These are phyloP conservation scores for Pichia sp. DNA, from an alignment of 1,139 yeast species.

Conservation along the genomic window DNA sequence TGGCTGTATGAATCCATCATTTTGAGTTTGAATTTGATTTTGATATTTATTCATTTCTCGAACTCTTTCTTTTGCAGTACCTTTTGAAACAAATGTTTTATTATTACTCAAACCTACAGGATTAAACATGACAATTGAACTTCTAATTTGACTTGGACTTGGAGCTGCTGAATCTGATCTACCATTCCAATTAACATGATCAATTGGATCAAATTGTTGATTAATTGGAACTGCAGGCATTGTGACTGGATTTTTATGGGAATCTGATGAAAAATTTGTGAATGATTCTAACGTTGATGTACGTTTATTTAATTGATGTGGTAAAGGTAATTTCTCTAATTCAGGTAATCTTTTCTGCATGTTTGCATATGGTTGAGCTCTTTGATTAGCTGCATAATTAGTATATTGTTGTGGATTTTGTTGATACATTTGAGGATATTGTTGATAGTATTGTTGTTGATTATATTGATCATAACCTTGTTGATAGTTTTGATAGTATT, in stretches of 20 bases:
- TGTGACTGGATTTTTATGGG: conserved; percentile 15
- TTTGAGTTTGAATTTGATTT: neutral
- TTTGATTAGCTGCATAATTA: conserved; percentile 9
- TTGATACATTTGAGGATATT: conserved; percentile 4
- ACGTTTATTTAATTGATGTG: conserved; percentile 30
- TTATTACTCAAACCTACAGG: conserved; percentile 60
- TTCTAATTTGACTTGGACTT: conserved; percentile 45
- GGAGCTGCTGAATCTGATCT: conserved; percentile 19
- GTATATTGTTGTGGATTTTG: conserved; percentile 2
- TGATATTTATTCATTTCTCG: conserved; percentile 12
- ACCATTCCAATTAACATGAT: conserved; percentile 34
- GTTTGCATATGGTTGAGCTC: conserved; percentile 9
- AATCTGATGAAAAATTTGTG: conserved; percentile 26
- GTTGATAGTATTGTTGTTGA: conserved; percentile 1
- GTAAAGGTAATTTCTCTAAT: conserved; percentile 29
- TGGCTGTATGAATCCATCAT: neutral
- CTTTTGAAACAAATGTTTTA: conserved; percentile 63
- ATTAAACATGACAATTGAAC: conserved; percentile 72
- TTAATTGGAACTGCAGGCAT: conserved; percentile 20
- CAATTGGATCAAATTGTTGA: conserved; percentile 45
- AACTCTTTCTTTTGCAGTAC: conserved; percentile 36
- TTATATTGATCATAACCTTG: conserved; percentile 17
- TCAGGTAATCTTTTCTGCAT: conserved; percentile 7
- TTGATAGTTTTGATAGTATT: conserved; percentile 24
- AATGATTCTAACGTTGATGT: conserved; percentile 30